phyloP scores from a whole-genome alignment of 2,329 filamentous ascomycete genomes.

The Cryphonectria nitschkei region DNA sequence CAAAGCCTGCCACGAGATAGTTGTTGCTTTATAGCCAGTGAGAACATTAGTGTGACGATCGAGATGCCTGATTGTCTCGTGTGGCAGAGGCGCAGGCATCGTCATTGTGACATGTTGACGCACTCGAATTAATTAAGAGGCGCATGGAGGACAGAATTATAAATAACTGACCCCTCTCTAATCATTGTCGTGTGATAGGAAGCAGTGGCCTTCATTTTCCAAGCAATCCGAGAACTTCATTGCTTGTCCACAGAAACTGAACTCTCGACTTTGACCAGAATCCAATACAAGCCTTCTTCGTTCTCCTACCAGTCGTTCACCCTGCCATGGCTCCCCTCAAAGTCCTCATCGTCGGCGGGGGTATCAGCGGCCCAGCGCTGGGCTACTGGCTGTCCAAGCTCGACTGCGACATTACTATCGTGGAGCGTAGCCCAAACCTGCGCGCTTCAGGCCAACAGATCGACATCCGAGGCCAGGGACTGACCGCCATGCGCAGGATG shows the following conservation, averaged over 20 bases:
- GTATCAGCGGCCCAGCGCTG: constrained; percentile 49
- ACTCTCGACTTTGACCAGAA: background rate
- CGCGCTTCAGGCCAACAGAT: constrained; percentile 49
- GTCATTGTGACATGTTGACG: background rate
- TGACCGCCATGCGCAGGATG: constrained; percentile 16
- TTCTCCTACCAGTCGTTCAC: background rate
- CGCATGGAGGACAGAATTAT: background rate
- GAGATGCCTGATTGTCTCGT: background rate
- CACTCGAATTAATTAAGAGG: background rate
- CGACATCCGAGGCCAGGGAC: constrained; percentile 48
- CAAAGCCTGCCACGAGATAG: background rate
- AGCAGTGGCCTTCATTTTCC: background rate
- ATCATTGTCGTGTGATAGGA: background rate
- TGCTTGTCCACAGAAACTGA: background rate
- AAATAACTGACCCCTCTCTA: background rate
- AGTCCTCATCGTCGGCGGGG: constrained; percentile 53
- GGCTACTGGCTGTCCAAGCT: constrained; percentile 46
- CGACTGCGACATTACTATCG: constrained; percentile 45
- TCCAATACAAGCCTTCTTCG: background rate
- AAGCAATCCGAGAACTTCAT: background rate
- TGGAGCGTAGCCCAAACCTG: constrained; percentile 45
- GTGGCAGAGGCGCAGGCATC: background rate
- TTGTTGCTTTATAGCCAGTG: background rate
- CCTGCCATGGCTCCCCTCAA: constrained; percentile 40
- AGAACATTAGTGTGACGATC: background rate